Conservation (phyloP, 2,329 filamentous ascomycete genomes). For the Sarocladiaceae sp. region DNA sequence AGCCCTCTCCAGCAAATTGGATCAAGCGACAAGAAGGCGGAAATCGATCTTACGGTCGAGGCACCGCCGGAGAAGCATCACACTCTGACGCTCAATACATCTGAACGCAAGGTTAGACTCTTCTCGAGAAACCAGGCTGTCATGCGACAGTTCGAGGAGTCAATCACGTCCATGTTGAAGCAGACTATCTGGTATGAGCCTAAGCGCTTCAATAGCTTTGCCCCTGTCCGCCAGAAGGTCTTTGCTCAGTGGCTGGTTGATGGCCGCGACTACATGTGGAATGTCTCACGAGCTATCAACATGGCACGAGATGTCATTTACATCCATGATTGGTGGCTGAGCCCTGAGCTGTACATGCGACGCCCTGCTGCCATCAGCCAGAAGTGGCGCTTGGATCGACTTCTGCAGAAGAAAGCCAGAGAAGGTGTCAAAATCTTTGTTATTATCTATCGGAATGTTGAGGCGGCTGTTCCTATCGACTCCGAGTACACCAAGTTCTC, state of each 20-base stretch:
- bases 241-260: slow-evolving; percentile 97
- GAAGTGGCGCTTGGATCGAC: slow-evolving; percentile 91
- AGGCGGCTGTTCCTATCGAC: slow-evolving; percentile 94
- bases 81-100: slow-evolving; percentile 81
- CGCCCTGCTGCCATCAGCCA: slow-evolving; percentile 93
- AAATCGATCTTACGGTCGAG: slow-evolving; percentile 37
- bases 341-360: slow-evolving; percentile 91
- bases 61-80: slow-evolving; percentile 61
- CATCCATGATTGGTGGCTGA: slow-evolving; percentile 99
- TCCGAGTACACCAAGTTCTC: slow-evolving; percentile 98
- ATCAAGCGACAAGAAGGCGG: slow-evolving; percentile 56
- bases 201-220: slow-evolving; percentile 91
- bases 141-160: slow-evolving; percentile 88
- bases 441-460: slow-evolving; percentile 96
- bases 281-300: slow-evolving; percentile 91
- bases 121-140: slow-evolving; percentile 88
- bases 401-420: slow-evolving; percentile 88
- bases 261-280: slow-evolving; percentile 98
- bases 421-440: slow-evolving; percentile 98
- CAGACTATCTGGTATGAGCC: slow-evolving; percentile 78
- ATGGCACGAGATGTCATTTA: slow-evolving; percentile 98
- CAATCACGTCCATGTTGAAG: slow-evolving; percentile 78
- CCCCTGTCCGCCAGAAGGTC: slow-evolving; percentile 79
- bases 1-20: slow-evolving; percentile 48
- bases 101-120: slow-evolving; percentile 87